Evolutionary conservation across 1,139 yeast genomes (phyloP), one percentile per base, ranked within the genome.

Genomic region (Arxiozyma slooffiae): DNA sequence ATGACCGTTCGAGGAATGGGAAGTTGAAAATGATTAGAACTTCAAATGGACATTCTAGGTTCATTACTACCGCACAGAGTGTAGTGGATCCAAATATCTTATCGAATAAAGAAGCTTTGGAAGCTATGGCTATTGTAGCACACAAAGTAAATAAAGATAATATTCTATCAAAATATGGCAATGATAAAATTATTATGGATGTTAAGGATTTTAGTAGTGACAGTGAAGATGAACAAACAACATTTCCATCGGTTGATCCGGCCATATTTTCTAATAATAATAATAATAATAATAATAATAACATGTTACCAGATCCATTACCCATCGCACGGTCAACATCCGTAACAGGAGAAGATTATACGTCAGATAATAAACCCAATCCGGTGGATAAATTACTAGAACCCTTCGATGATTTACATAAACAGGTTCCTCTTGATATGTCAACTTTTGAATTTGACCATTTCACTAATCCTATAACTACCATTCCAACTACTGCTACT

Each of bases 81-180:
- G 59, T 61, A 8, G 61, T 65, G 34, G 68, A 66, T 42, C 66
- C 69, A 7, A 62, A 60, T 23, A 64, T 64, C 2, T 52, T 64
- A 23, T 23, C 34, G 18, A 64, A 63, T 48, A 60, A 60, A 42
- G 68, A 66, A 36, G 69, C 67, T 2, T 47, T 64, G 23, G 68
- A 66, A 44, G 63, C 67, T 8, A 63, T 65, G 60, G 66, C 64
- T 2, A 64, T 63, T 11, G 65, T 64, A 22, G 67, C 66, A 7
- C 60, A 60, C 24, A 56, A 57, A 26, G 53, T 59, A 18, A 55
- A 55, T 38, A 52, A 56, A 20, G 49, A 51, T 17, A 55, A 55
- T 41, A 51, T 60, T 1, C 46, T 59, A 23, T 51, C 60, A 16
- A 57, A 52, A 40, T 58, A 52, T 50, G 59, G 57, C 9, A 52